These are phyloP conservation scores for Umbilicus rupestris DNA, from an alignment of 164 flowering plant species.

Conservation along the genomic window DNA sequence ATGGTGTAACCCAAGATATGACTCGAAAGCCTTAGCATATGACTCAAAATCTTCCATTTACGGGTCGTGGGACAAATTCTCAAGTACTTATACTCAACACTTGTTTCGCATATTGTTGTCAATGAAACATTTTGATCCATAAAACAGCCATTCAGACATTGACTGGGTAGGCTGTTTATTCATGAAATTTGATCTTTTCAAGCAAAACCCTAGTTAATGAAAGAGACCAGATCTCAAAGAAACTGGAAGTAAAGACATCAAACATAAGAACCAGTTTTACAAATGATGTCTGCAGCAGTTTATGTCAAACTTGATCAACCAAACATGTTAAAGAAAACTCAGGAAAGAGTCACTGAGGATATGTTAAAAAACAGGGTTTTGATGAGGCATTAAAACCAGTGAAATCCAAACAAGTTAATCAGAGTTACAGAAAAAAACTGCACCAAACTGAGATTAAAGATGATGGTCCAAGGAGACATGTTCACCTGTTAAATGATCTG, in stretches of 20 bases:
- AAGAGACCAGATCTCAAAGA: not conserved
- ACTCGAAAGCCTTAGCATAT: no score
- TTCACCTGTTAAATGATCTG: not conserved
- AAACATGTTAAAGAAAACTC: not conserved
- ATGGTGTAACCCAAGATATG: no score
- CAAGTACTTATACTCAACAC: no score
- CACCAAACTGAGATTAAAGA: not conserved
- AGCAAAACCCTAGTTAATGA: not conserved
- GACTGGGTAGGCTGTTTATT: not conserved
- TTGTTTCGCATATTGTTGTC: no score
- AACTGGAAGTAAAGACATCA: not conserved
- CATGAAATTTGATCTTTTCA: not conserved
- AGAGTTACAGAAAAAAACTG: not conserved
- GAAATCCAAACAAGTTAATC: slow-evolving; percentile 8
- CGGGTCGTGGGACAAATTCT: no score
- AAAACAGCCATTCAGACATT: not conserved
- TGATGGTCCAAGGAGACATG: not conserved
- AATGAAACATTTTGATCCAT: no score
- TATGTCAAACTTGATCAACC: not conserved
- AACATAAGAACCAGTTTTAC: not conserved
- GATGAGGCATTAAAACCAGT: not conserved
- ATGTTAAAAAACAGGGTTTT: no score
- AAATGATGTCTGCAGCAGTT: not conserved
- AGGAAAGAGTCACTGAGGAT: not conserved
- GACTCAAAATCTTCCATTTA: no score